Conservation (phyloP, 805 yeast genomes). For the Wickerhamomyces subpelliculosus region DNA sequence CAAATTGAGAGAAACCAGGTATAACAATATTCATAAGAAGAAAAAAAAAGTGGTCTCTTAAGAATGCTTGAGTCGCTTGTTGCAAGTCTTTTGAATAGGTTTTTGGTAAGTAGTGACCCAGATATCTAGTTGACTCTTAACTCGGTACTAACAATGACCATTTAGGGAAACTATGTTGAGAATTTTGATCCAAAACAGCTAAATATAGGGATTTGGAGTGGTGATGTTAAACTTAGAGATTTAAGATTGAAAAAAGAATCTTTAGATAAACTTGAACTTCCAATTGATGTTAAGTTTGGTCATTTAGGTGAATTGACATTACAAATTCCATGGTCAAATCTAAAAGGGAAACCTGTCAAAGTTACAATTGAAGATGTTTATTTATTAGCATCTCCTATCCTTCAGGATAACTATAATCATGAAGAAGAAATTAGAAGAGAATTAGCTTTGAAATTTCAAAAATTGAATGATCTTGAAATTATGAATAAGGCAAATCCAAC, state of each 20-base stretch:
- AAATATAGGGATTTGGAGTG: conserved; percentile 96
- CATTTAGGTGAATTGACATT: conserved; percentile 82
- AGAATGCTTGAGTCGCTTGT: conserved; percentile 60
- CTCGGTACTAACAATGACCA: conserved; percentile 6
- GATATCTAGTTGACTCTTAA: too few relatives aligned
- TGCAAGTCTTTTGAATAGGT: conserved; percentile 53
- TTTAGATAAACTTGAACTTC: conserved; percentile 76
- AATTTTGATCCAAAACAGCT: conserved; percentile 93
- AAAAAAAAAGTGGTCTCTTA: too few relatives aligned
- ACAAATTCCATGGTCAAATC: conserved; percentile 95
- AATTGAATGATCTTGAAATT: conserved; percentile 57
- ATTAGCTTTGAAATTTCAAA: conserved; percentile 58
- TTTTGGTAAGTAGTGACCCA: conserved; percentile 36
- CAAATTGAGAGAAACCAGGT: too few relatives aligned
- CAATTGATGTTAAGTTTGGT: conserved; percentile 84
- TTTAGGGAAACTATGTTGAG: conserved; percentile 68
- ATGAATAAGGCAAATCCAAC: conserved; percentile 38
- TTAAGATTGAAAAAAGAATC: conserved; percentile 82
- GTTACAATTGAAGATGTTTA: conserved; percentile 82
- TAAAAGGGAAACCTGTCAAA: conserved; percentile 89
- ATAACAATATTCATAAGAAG: too few relatives aligned
- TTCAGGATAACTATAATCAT: conserved; percentile 44
- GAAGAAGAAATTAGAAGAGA: conserved; percentile 53
- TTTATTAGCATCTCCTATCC: conserved; percentile 70
- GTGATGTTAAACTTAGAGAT: conserved; percentile 83